These are phyloP conservation scores for Candida golubevii DNA, from an alignment of 805 yeast species.

Conservation along the genomic window DNA sequence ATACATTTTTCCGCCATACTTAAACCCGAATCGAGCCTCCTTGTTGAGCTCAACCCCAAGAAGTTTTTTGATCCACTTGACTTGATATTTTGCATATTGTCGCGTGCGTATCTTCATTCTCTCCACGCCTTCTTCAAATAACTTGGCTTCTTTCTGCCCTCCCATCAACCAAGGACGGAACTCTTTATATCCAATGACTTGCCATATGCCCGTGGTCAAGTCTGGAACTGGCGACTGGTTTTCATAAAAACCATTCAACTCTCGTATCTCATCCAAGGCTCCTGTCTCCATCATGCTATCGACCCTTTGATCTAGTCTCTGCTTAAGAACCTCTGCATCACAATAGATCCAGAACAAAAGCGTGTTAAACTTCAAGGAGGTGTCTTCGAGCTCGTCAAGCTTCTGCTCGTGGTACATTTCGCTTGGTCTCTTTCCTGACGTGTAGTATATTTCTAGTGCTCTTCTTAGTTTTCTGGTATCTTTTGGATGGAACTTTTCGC, in stretches of 20 bases:
- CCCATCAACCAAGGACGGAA: conserved; percentile 64
- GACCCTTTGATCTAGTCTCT: conserved; percentile 71
- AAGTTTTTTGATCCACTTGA: conserved; percentile 82
- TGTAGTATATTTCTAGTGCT: conserved; percentile 73
- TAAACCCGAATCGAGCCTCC: conserved; percentile 42
- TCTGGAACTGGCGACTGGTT: conserved; percentile 37
- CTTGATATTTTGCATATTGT: conserved; percentile 82
- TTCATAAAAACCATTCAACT: conserved; percentile 48
- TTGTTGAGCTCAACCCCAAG: conserved; percentile 55
- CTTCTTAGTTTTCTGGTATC: conserved; percentile 75
- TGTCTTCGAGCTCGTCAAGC: conserved; percentile 35
- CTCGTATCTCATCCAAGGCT: conserved; percentile 63
- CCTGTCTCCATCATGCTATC: conserved; percentile 77
- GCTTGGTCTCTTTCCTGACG: conserved; percentile 66
- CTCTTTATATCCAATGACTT: conserved; percentile 91
- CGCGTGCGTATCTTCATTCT: conserved; percentile 82
- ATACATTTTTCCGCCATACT: conserved; percentile 61
- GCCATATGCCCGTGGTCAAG: conserved; percentile 79
- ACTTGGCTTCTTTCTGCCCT: conserved; percentile 11
- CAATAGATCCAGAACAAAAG: conserved; percentile 82
- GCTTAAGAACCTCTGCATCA: conserved; percentile 50
- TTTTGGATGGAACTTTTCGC: conserved; percentile 85
- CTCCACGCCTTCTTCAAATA: conserved; percentile 48
- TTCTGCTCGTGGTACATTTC: conserved; percentile 64
- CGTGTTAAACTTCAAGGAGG: conserved; percentile 54